phyloP scores from a whole-genome alignment of 345 rosid species.

The Firmiana major region DNA sequence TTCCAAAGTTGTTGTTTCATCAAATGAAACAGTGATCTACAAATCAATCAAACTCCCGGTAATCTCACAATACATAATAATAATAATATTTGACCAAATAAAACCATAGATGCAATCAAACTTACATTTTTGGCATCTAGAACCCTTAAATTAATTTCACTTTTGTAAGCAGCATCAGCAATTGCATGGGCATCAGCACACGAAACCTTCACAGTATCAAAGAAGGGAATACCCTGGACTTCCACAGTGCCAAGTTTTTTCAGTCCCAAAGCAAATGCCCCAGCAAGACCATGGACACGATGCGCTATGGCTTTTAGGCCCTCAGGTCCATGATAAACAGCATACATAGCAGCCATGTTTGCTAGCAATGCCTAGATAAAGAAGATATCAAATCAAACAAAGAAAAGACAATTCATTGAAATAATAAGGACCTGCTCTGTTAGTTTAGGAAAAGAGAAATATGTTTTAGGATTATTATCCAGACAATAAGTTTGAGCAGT shows the following conservation, averaged over 20 bases:
- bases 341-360: constrained; percentile 97
- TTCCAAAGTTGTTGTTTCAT: constrained; percentile 90
- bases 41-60: constrained; percentile 22
- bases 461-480: background rate
- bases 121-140: constrained; percentile 82
- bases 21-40: constrained; percentile 90
- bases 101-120: constrained; percentile 15
- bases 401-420: constrained; percentile 7
- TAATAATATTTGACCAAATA: background rate
- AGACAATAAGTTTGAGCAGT: background rate
- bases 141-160: constrained; percentile 74
- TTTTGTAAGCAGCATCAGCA: constrained; percentile 71
- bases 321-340: constrained; percentile 96
- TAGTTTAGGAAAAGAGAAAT: background rate
- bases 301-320: constrained; percentile 78
- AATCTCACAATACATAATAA: constrained; percentile 2
- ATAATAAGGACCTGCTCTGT: background rate
- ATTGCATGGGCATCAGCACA: constrained; percentile 75
- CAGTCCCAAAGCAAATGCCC: constrained; percentile 73
- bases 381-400: constrained; percentile 21
- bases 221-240: constrained; percentile 84
- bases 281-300: constrained; percentile 97
- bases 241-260: constrained; percentile 83
- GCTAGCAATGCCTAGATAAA: constrained; percentile 83
- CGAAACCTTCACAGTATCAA: constrained; percentile 92